Base-by-base conservation (phyloP, 371 early-diverging fungal species). In the Apophysomyces ossiformis region DNA sequence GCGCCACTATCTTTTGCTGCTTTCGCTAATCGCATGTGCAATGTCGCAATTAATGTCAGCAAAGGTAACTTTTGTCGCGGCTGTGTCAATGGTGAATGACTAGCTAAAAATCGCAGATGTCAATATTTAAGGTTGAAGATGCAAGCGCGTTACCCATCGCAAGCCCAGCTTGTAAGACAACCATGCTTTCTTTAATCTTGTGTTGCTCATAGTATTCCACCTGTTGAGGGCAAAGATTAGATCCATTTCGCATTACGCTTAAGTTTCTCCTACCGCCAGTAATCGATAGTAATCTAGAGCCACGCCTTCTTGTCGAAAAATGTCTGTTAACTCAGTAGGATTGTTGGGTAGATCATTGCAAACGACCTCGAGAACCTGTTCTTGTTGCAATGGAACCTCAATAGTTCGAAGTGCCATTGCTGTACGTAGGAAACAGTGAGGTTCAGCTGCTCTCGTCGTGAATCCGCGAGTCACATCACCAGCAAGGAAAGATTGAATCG, bases 301-400 rank as follows among this genome's bases (percentile, higher is more conserved):
- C 18, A 85, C 89, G 50, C 78, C 77, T 69, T 95, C 95, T 60
- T 89, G 83, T 43, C 81, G 86, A 47, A 96, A 85, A 64, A 96
- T 94, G 50, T 87, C 87, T 54, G 92, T 89, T 37, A 96, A 84
- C 60, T 92, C 90, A 21, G 82, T 80, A 9, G 90, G 87, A 61
- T 89, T 83, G 32, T 72, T 78, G 0, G 88, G 89, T 21, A 94
- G 76, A 74, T 91, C 92, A 35, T 84, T 80, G 68, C 93, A 89
- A 36, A 90, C 90, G 44, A 94, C 92, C 71, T 92, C 93, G 54
- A 95, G 76, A 6, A 93, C 90, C 76, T 90, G 87, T 63, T 90
- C 90, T 45, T 87, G 89, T 64, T 89, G 85, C 37, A 95, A 73
- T 21, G 93, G 93, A 39, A 95, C 91, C 75, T 95, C 95, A 63